Evolutionary conservation across 2,329 filamentous ascomycete species (phyloP).

Genomic region (Fusarium algeriense): DNA sequence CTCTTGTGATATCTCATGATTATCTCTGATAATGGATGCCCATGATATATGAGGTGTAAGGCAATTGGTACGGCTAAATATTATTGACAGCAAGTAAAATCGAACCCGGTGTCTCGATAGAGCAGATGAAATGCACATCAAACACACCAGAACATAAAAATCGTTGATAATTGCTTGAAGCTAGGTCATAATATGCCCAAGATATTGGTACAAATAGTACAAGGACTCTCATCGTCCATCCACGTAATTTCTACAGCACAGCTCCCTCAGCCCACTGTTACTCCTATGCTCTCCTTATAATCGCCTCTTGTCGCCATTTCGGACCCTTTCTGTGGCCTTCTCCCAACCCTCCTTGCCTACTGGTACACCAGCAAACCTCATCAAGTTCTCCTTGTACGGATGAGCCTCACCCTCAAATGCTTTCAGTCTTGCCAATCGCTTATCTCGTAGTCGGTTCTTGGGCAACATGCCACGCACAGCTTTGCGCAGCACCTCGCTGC

Average conservation of each 20-base stretch:
- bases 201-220: conserved; percentile 52
- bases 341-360: conserved; percentile 68
- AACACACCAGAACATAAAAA: conserved; percentile 5
- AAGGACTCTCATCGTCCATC: conserved; percentile 43
- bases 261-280: neutral
- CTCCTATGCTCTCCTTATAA: conserved; percentile 55
- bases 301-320: conserved; percentile 62
- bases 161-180: conserved; percentile 43
- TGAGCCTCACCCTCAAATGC: conserved; percentile 94
- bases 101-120: neutral
- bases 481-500: conserved; percentile 88
- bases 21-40: neutral
- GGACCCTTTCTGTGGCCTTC: conserved; percentile 62
- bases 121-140: neutral
- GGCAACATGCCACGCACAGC: conserved; percentile 98
- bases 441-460: conserved; percentile 93
- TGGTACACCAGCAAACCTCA: conserved; percentile 74
- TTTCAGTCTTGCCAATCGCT: conserved; percentile 88
- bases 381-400: conserved; percentile 90
- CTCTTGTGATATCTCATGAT: neutral
- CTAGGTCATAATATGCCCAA: conserved; percentile 47
- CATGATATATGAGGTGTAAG: neutral
- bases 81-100: neutral
- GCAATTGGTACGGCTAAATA: no score
- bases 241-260: conserved; percentile 34